Evolutionary conservation across 2,329 filamentous ascomycete genomes (phyloP), one percentile per base, ranked within the genome.

Genomic region (Calonectria hongkongensis): DNA sequence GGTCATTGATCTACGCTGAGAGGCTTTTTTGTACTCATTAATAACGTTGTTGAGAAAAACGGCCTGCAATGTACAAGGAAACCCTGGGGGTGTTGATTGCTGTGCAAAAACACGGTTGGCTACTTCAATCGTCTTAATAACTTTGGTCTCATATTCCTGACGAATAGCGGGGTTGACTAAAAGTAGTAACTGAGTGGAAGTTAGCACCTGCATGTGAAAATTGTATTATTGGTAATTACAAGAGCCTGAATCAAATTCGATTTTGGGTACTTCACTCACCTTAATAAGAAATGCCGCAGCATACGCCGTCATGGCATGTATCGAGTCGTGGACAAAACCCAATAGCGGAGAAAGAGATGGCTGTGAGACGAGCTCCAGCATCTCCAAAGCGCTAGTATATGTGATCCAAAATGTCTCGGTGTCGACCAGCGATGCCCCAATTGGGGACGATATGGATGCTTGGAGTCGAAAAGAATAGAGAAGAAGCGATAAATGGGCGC

Each of bases 251-350:
- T 15, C 4, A 16, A 9, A 3, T 2, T 13, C 18, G 30, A 7
- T 25, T 18, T 6, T 7, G 4, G 33, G 39, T 16, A 3, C 12
- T 16, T 18, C 54, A 39, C 10, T 25, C n/a, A 83, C 81, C 74
- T 85, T 85, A 45, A 85, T 80, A 3, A 85, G 74, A 68, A 85
- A 84, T 2, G 83, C 82, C 10, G 84, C 82, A n/a, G 82, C 81
- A 70, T 86, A 85, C 6, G 84, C 84, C n/a, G 81, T 82, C 84
- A 85, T 85, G 13, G 84, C 83, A 73, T 86, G 84, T 4, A 86
- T 77, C 1, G 84, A 85, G 66, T 85, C 84, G 71, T 86, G 84
- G 5, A 81, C 82, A 73, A 85, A 85, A 67, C 82, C 84, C 0
- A 86, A 74, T 45, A 80, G 79, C 3, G 81, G 79, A 0, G 81